Evolutionary conservation across 305 asterid species (phyloP).

Genomic region (Solanum chacoense): DNA sequence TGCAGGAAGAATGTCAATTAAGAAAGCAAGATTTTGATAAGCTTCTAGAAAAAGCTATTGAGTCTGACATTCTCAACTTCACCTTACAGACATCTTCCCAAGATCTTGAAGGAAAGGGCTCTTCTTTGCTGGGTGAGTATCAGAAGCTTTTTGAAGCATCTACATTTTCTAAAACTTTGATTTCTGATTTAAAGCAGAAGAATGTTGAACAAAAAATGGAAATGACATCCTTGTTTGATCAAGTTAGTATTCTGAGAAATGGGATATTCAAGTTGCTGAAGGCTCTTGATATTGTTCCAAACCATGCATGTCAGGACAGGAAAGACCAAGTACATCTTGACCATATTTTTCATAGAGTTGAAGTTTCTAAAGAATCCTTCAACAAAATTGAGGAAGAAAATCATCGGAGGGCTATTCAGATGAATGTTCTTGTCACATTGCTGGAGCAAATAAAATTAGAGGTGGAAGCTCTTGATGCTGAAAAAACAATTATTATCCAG

Average conservation of each 20-base stretch:
- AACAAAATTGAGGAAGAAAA: slow-evolving; percentile 50
- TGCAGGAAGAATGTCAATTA: slow-evolving; percentile 40
- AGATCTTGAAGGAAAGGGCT: slow-evolving; percentile 45
- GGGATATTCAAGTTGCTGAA: slow-evolving; percentile 49
- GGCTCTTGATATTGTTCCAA: slow-evolving; percentile 39
- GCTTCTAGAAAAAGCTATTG: slow-evolving; percentile 42
- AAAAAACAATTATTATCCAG: slow-evolving; percentile 30
- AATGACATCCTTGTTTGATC: slow-evolving; percentile 47
- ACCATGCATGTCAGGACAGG: slow-evolving; percentile 17
- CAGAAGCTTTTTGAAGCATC: slow-evolving; percentile 41
- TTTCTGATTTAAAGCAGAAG: slow-evolving; percentile 37
- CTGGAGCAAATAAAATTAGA: slow-evolving; percentile 44
- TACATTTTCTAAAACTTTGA: slow-evolving; percentile 32
- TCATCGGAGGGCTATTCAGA: slow-evolving; percentile 36
- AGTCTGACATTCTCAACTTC: slow-evolving; percentile 56
- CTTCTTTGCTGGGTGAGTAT: slow-evolving; percentile 31
- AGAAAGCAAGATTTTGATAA: slow-evolving; percentile 48
- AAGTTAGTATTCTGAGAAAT: slow-evolving; percentile 36
- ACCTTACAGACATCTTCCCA: slow-evolving; percentile 41
- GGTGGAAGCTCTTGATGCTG: slow-evolving; percentile 36
- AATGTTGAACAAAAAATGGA: slow-evolving; percentile 34
- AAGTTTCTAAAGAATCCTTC: slow-evolving; percentile 30
- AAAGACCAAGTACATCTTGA: slow-evolving; percentile 32
- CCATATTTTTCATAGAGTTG: slow-evolving; percentile 36
- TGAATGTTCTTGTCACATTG: slow-evolving; percentile 51